Base-by-base conservation (phyloP, 495 filamentous ascomycete genomes). In the Copromyces sp. region DNA sequence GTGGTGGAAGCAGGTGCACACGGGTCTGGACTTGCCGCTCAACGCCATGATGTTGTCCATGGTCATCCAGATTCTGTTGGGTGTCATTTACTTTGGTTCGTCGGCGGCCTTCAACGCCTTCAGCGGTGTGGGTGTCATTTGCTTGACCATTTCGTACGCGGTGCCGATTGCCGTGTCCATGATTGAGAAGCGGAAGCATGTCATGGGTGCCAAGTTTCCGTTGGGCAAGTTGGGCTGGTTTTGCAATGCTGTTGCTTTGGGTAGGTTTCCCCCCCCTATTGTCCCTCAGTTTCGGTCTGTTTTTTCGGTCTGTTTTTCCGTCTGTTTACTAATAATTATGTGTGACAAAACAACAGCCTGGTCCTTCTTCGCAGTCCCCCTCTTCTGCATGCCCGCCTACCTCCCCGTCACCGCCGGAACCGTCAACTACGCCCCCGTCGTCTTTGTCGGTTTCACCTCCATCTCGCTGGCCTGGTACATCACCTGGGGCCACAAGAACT, bases 381-480 rank as follows among this genome's bases (percentile, higher is more conserved):
- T 91, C 16, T 91, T 91, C 79, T 91, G 89, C 77, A 83, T 91
- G 74, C 89, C 89, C 0, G 86, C 87, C 2, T 81, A 82, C 16
- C 84, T 91, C 61, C 90, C 90, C 2, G 89, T 90, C 35, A 87
- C 83, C 3, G 83, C 81, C 9, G 81, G 86, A 74, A 89, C 85
- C 32, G 80, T 91, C 75, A 90, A 90, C 77, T 91, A 91, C 75
- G 90, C 89, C 1, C 86, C 87, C 8, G 89, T 90, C 0, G 89
- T 90, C 3, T 82, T 85, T 39, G 85, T 89, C 29, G 89, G 87
- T 3, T 90, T 91, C 71, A 84, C 89, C 68, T 80, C 81, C 14
- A 79, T 89, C 37, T 85, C 82, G 17, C 75, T 75, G 7, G 71
- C 75, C 47, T 85, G 82, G 83, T 85, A 85, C 77, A 75, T 75